These are phyloP conservation scores for Aspergillus sp. DNA, from an alignment of 2,329 filamentous ascomycete species.

Conservation along the genomic window DNA sequence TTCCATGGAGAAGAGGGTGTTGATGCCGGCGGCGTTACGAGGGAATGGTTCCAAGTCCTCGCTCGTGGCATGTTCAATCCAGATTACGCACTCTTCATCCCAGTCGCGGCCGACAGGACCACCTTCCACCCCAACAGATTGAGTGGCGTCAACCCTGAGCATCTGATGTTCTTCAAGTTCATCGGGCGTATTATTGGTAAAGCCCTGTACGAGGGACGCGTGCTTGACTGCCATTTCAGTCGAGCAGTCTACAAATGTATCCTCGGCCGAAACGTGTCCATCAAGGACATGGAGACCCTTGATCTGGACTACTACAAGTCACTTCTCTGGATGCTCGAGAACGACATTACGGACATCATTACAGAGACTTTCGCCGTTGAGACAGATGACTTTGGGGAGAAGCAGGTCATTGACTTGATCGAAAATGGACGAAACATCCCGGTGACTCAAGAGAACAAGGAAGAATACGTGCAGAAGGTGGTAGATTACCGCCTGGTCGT, in stretches of 20 bases:
- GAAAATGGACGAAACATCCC: slow-evolving; percentile 87
- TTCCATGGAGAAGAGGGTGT: slow-evolving; percentile 98
- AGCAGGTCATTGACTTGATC: slow-evolving; percentile 82
- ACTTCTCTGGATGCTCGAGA: slow-evolving; percentile 96
- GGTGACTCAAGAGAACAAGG: slow-evolving; percentile 97
- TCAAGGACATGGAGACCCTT: slow-evolving; percentile 99
- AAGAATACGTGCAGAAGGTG: slow-evolving; percentile 92
- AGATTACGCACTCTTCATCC: slow-evolving; percentile 94
- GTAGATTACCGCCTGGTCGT: slow-evolving; percentile 92
- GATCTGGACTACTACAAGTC: slow-evolving; percentile 99
- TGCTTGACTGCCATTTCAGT: slow-evolving; percentile 98
- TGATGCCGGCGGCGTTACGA: slow-evolving; percentile 93
- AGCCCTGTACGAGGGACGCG: slow-evolving; percentile 91
- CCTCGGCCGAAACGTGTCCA: slow-evolving; percentile 88
- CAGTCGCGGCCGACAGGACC: slow-evolving; percentile 94
- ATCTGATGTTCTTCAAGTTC: slow-evolving; percentile 98
- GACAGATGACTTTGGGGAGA: slow-evolving; percentile 90
- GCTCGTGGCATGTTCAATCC: slow-evolving; percentile 98
- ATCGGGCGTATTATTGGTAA: slow-evolving; percentile 98
- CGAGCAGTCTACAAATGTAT: slow-evolving; percentile 98
- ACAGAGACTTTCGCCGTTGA: slow-evolving; percentile 95
- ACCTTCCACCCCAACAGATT: slow-evolving; percentile 98
- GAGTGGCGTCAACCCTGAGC: slow-evolving; percentile 92
- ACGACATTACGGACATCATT: slow-evolving; percentile 97
- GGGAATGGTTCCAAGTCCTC: slow-evolving; percentile 99